Percentiles rank a stretch among this genome's conserved stretches.
Evolutionary conservation across 768 basidiomycete genomes (phyloP).

Genomic region (Auricularia sp.): DNA sequence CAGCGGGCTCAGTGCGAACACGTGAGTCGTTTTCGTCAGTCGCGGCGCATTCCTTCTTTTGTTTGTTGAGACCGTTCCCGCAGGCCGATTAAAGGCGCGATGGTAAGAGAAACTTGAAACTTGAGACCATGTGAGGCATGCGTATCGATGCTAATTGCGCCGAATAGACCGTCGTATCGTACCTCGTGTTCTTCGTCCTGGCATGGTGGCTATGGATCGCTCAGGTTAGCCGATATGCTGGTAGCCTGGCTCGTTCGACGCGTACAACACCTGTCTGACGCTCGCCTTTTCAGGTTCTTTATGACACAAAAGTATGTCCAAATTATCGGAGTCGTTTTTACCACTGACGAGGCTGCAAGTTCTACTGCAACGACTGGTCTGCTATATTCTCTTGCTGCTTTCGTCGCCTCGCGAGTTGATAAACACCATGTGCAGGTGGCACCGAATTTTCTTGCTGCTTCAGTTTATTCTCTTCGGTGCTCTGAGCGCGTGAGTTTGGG

Average conservation of each 20-base stretch:
- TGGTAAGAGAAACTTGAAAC: background rate
- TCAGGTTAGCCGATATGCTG: background rate
- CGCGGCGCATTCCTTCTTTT: background rate
- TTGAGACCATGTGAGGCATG: background rate
- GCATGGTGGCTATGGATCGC: background rate
- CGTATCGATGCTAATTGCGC: too few species aligned
- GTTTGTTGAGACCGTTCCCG: background rate
- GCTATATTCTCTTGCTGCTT: too few species aligned
- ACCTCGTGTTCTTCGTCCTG: background rate
- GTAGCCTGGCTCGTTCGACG: too few species aligned
- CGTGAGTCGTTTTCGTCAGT: background rate
- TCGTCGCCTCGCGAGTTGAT: too few species aligned
- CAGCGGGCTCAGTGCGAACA: background rate
- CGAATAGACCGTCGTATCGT: background rate
- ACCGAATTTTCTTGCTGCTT: background rate
- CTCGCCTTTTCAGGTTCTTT: background rate
- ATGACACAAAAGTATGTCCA: background rate
- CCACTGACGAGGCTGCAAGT: background rate
- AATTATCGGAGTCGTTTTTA: background rate
- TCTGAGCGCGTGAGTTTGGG: background rate
- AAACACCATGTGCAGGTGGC: background rate
- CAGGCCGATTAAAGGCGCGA: background rate
- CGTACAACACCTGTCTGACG: background rate
- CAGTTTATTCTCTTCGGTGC: constrained; percentile 1
- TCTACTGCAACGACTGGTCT: background rate